Evolutionary conservation across 768 basidiomycete genomes (phyloP), one percentile per base, ranked within the genome.

Genomic region (Podaxis sp.): DNA sequence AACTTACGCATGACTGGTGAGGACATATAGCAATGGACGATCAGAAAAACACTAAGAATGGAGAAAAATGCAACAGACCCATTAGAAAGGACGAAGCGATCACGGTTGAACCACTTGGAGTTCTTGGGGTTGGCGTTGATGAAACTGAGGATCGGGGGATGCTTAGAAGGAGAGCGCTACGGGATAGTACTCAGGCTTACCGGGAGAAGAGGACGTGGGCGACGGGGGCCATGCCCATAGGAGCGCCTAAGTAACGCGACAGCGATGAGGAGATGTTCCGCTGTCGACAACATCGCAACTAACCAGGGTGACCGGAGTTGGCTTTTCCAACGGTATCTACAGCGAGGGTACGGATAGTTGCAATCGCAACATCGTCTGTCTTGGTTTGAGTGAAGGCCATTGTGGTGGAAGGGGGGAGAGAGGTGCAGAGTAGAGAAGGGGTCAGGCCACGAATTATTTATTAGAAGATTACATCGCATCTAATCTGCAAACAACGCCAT

Each of bases 31-130:
- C 66, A 64, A 38, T 48, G 11, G 33, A 9, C 12, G 52, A 46
- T 61, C 42, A 55, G 48, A 48, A 28, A 36, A 46, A 49, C 17
- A 22, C 12, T 38, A n/a, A 24, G 52, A 49, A 15, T 52, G 44
- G 19, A 42, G 54, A 33, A 26, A 62, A 44, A 55, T 22, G n/a
- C 46, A 9, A 77, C 89, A 68, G 76, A 95, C 87, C 95, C 95
- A 72, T 96, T 96, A 67, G 95, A 97, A 67, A 97, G 87, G 64
- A 98, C 95, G 70, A 96, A 98, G 77, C 95, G 89, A 81, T 97
- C 95, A 65, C 96, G 90, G 79, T 96, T 96, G 79, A 90, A 90
- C 95, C 94, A 96, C 75, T 93, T 89, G 46, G 95, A 87, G 80
- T 83, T 90, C 75, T 87, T 88, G 55, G 95, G 92, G 79, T 95